phyloP scores from a whole-genome alignment of 2,329 filamentous ascomycete genomes.

The Verticillium nubilum region DNA sequence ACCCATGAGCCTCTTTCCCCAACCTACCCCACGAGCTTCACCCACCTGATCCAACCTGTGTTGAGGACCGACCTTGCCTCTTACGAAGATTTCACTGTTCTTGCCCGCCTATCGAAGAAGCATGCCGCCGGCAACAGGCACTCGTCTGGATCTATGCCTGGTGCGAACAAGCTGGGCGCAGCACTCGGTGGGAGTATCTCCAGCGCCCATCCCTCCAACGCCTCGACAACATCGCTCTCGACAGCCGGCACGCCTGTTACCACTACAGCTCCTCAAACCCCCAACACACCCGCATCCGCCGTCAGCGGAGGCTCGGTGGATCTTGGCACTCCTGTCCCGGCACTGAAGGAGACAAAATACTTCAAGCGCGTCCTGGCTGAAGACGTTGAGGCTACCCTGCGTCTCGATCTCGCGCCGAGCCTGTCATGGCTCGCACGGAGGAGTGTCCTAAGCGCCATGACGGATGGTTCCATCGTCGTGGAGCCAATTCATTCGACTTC shows the following conservation, averaged over 20 bases:
- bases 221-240: slow-evolving; percentile 54
- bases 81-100: slow-evolving; percentile 78
- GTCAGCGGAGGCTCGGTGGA: slow-evolving; percentile 37
- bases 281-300: slow-evolving; percentile 50
- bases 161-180: slow-evolving; percentile 39
- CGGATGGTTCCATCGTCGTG: slow-evolving; percentile 80
- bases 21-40: slow-evolving; percentile 65
- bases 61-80: slow-evolving; percentile 75
- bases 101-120: slow-evolving; percentile 64
- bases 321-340: slow-evolving; percentile 36
- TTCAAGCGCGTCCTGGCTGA: slow-evolving; percentile 86
- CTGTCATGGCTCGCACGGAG: slow-evolving; percentile 91
- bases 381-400: slow-evolving; percentile 90
- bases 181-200: slow-evolving; percentile 41
- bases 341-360: slow-evolving; percentile 85
- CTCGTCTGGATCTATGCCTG: slow-evolving; percentile 59
- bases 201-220: slow-evolving; percentile 47
- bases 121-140: slow-evolving; percentile 54
- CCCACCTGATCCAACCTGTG: slow-evolving; percentile 76
- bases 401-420: slow-evolving; percentile 82
- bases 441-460: slow-evolving; percentile 75
- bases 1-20: slow-evolving; percentile 39
- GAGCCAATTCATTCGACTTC: slow-evolving; percentile 70
- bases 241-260: slow-evolving; percentile 40
- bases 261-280: slow-evolving; percentile 52